Evolutionary conservation across 176 grass and related monocot species (phyloP).

Genomic region (Zoysia pacifica): DNA sequence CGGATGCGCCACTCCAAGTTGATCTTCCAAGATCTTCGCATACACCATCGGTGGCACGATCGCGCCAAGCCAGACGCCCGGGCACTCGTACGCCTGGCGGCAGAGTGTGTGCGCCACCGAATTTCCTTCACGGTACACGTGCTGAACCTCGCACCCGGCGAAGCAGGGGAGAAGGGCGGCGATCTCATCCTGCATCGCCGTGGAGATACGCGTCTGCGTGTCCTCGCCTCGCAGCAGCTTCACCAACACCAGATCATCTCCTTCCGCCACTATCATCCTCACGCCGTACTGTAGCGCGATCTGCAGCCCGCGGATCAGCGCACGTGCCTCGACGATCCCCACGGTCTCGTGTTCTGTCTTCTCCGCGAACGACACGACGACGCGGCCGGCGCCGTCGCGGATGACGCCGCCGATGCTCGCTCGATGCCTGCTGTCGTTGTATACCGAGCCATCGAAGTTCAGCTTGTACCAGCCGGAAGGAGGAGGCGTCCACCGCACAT

Average conservation of each 20-base stretch:
- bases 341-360: background rate
- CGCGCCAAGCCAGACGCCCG: background rate
- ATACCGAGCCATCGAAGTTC: background rate
- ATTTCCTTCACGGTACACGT: slow-evolving; percentile 3
- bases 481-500: background rate
- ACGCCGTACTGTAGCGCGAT: background rate
- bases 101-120: background rate
- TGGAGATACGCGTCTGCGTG: slow-evolving; percentile 2
- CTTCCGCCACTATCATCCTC: background rate
- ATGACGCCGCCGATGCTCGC: slow-evolving; percentile 1
- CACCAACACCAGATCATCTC: slow-evolving; percentile 10
- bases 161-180: background rate
- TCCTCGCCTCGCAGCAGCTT: slow-evolving; percentile 17
- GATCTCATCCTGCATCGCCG: background rate
- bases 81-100: background rate
- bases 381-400: background rate
- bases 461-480: background rate
- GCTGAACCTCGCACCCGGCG: background rate
- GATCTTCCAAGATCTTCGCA: background rate
- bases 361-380: background rate
- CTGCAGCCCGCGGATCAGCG: background rate
- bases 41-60: background rate
- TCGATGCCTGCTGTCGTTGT: background rate
- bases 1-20: background rate
- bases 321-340: slow-evolving; percentile 1